These are phyloP conservation scores for Thelonectria rubi DNA, from an alignment of 2,329 filamentous ascomycete genomes.

Conservation along the genomic window DNA sequence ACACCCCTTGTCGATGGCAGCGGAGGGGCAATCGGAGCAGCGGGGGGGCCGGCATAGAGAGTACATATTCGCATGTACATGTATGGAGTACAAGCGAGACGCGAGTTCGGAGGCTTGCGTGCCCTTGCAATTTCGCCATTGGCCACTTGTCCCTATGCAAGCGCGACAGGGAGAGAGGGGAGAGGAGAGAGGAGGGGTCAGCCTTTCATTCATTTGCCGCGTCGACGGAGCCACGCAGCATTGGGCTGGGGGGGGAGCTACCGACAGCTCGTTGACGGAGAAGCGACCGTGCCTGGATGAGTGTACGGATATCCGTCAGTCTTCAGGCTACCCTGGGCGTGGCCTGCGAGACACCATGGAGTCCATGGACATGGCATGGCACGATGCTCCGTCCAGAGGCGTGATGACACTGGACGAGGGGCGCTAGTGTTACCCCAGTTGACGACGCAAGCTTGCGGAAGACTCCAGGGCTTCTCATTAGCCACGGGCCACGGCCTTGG, in stretches of 20 bases:
- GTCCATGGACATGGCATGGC: slow-evolving; percentile 23
- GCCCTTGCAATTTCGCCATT: slow-evolving; percentile 25
- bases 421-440: slow-evolving; percentile 24
- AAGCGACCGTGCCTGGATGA: slow-evolving; percentile 13
- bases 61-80: no score
- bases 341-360: slow-evolving; percentile 9
- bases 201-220: slow-evolving; percentile 29
- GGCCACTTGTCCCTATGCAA: background rate
- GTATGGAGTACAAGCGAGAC: slow-evolving; percentile 21
- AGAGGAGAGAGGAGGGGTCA: slow-evolving; percentile 16
- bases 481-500: slow-evolving; percentile 14
- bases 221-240: slow-evolving; percentile 11
- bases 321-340: slow-evolving; percentile 17
- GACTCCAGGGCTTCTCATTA: slow-evolving; percentile 20
- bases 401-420: slow-evolving; percentile 24
- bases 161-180: slow-evolving; percentile 22
- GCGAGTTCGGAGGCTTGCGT: slow-evolving; percentile 21
- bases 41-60: slow-evolving; percentile 19
- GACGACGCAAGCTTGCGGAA: slow-evolving; percentile 24
- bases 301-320: background rate
- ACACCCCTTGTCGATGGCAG: slow-evolving; percentile 12
- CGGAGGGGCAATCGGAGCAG: slow-evolving; percentile 19
- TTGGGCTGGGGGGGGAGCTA: slow-evolving; percentile 5
- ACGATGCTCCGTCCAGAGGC: slow-evolving; percentile 24
- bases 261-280: slow-evolving; percentile 30